Percentiles rank a stretch among this genome's conserved stretches.
Conservation (phyloP, 768 basidiomycete species). For the Crepidotus variabilis region DNA sequence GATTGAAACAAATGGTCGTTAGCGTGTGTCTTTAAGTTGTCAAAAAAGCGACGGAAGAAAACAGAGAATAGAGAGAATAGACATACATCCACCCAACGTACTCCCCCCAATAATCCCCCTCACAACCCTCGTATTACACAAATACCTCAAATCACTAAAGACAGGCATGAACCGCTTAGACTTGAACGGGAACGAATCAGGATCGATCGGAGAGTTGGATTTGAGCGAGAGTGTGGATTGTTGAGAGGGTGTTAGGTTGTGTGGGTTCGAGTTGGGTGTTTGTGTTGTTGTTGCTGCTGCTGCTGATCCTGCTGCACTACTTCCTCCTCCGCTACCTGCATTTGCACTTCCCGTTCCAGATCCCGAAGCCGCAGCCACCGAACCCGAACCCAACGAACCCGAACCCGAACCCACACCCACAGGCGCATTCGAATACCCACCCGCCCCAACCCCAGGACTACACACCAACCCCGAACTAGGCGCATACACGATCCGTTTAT, state of each 20-base stretch:
- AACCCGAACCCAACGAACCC: conserved; percentile 2
- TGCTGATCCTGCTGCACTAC: too few relatives aligned
- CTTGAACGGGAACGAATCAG: conserved; percentile 85
- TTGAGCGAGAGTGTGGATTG: too few relatives aligned
- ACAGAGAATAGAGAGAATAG: background rate
- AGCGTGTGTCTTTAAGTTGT: background rate
- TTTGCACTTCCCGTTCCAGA: too few relatives aligned
- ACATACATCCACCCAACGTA: background rate
- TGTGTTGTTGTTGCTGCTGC: too few relatives aligned
- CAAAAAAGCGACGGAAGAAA: background rate
- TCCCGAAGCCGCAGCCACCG: too few relatives aligned
- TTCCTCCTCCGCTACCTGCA: too few relatives aligned
- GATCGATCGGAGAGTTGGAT: conserved; percentile 47
- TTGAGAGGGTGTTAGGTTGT: too few relatives aligned
- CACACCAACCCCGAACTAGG: conserved; percentile 7
- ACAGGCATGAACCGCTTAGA: conserved; percentile 96
- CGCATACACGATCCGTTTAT: conserved; percentile 57
- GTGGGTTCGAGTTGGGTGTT: too few relatives aligned
- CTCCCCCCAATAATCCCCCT: conserved; percentile 61
- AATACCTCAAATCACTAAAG: conserved; percentile 85
- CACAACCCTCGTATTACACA: conserved; percentile 77
- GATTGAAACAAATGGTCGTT: background rate
- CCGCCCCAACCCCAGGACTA: conserved; percentile 3
- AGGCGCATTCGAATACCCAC: conserved; percentile 8
- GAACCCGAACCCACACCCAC: conserved; percentile 2